Evolutionary conservation across 306 rosid genomes (phyloP), one percentile per base, ranked within the genome.

Genomic region (Cucurbita maxima): DNA sequence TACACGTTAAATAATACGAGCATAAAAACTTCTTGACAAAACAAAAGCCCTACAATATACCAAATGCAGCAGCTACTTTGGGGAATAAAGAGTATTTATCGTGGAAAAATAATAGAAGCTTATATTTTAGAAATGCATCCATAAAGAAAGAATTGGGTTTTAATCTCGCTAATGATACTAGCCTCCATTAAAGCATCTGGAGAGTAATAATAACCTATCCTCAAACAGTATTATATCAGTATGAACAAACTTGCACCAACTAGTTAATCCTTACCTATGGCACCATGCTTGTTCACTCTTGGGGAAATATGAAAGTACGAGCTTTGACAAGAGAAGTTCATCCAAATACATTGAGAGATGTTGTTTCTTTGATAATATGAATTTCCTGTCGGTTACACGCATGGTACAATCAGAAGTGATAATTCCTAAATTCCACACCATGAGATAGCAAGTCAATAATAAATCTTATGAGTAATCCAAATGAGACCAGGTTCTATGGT

Each of bases 271-370:
- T 64, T 79, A 90, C 97, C 98, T 87, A 55, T 90, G 95, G 80
- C 79, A 80, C 98, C 97, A 94, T 38, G 97, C 94, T 76, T 89
- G 91, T 74, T 94, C 97, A 20, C 96, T 87, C 82, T 88, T 93
- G 48, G 97, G 89, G 20, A 91, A 86, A 82, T 52, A 80, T 18
- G 97, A 90, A 72, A 93, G 97, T 73, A 93, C 90, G 55, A 93
- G 89, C 11, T 84, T 81, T 40, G 96, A 89, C 73, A 89, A 77
- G 58, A 50, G 74, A 79, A 94, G 97, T 83, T 94, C 95, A 80
- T 87, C 84, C 80, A 85, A 34, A 53, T 77, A 83, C 60, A 72
- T 12, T 2, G 88, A 64, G 41, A 47, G 61, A 66, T 77, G 64
- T 60, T 80, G 75, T 81, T 81, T 87, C 78, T 86, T 85, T 16